Percentiles rank a stretch among this genome's conserved stretches.
phyloP scores from a whole-genome alignment of 73 alveolate genomes.

The Effrenium voratum region DNA sequence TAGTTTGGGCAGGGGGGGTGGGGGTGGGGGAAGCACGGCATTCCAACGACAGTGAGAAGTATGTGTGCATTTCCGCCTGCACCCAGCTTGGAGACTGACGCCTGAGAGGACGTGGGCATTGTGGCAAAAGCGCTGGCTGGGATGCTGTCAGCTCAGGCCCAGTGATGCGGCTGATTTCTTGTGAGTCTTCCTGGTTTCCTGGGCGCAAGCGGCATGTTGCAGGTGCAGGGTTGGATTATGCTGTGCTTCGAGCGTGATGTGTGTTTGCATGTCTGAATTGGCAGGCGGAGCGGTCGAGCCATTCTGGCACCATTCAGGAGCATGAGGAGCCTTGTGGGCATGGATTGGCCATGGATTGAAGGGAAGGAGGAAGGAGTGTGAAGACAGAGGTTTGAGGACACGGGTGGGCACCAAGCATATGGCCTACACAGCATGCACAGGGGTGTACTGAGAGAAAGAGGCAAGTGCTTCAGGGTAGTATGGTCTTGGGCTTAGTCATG shows the following conservation, averaged over 20 bases:
- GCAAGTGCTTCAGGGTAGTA: neutral
- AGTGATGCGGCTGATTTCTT: too few species aligned
- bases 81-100: neutral
- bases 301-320: neutral
- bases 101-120: neutral
- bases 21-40: neutral
- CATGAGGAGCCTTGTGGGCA: neutral
- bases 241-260: too few species aligned
- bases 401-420: too few species aligned
- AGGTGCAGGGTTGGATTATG: too few species aligned
- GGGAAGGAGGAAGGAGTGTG: neutral
- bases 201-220: too few species aligned
- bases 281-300: neutral
- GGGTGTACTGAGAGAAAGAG: neutral
- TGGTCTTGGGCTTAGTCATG: neutral
- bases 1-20: too few species aligned
- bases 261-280: neutral
- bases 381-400: neutral
- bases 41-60: too few species aligned
- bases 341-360: neutral
- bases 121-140: conserved; percentile 31
- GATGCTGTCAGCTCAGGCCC: neutral
- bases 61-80: too few species aligned
- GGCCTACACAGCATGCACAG: neutral
- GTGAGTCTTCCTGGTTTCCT: too few species aligned